Base-by-base conservation (phyloP, 1,139 yeast genomes). In the Geotrichum fermentans region DNA sequence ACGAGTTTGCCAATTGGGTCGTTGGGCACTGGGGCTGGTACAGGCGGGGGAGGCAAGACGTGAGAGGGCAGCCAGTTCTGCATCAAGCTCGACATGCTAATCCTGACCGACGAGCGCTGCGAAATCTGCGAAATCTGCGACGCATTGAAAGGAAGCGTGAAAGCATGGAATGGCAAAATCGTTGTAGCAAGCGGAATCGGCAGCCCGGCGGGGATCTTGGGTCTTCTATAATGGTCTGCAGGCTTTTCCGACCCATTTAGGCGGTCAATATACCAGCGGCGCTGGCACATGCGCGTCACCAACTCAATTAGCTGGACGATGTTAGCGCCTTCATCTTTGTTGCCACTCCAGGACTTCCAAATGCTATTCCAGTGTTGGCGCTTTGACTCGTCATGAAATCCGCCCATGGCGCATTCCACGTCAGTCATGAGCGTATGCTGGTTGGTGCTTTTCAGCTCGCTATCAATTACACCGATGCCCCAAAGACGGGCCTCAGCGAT, bases 131-230 rank as follows among this genome's bases (percentile, higher is more conserved):
- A 55, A 5, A 64, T 58, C 42, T 64, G 64, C 0, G 45, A 34
- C 1, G 62, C 45, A 11, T 55, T 53, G 17, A 66, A 58, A 1
- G 69, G 69, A 2, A 66, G 55, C 1, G 68, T 65, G 47, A 66
- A 66, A 2, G 69, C 63, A 44, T 66, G 69, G 50, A 66, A 66
- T 1, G 69, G 69, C 7, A 65, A 49, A 11, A 66, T 58, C 3
- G 67, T 59, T 1, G 67, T 61, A 1, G 66, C 63, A 4, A 61
- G 52, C 4, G 69, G 69, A 4, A 61, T 47, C 3, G 65, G 57
- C 35, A 65, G 52, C n/a, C 58, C 57, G 2, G 58, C 45, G 0
- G 69, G 69, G 16, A 65, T 45, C 22, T 52, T 50, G 2, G 67
- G 66, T 5, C 67, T 55, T 44, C 61, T 60, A 18, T 47, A 37